A percentile compares a stretch with the other conserved stretches of the same genome.
Conservation (phyloP, 495 filamentous ascomycete genomes). For the Aspergillus asperescens region DNA sequence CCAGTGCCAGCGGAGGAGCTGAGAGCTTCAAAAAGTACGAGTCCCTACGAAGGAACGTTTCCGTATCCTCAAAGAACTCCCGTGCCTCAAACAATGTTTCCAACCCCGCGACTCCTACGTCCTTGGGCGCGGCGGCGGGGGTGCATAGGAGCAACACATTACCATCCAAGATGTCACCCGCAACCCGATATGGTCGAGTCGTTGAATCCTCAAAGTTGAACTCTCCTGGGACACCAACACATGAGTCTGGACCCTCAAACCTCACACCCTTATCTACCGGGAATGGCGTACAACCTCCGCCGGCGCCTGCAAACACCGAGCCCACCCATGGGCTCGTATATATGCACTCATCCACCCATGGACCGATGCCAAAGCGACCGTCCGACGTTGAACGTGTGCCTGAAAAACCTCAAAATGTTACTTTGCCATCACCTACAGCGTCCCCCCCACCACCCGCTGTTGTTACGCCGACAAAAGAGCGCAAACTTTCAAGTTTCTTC, state of each 20-base stretch:
- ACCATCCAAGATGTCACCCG: conserved; percentile 87
- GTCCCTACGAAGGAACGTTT: conserved; percentile 77
- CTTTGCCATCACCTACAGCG: conserved; percentile 28
- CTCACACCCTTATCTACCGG: conserved; percentile 31
- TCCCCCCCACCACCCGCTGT: conserved; percentile 39
- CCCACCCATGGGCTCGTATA: conserved; percentile 20
- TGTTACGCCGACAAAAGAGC: conserved; percentile 63
- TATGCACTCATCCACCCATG: conserved; percentile 36
- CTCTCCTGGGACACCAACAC: conserved; percentile 28
- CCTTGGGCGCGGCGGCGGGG: conserved; percentile 51
- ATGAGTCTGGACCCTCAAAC: conserved; percentile 33
- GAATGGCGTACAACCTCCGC: conserved; percentile 17
- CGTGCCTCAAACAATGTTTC: conserved; percentile 62
- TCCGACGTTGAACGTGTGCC: conserved; percentile 18
- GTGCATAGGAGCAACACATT: conserved; percentile 90
- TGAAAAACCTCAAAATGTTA: conserved; percentile 39
- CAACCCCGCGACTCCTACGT: conserved; percentile 66
- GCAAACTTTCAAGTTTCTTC: conserved; percentile 64
- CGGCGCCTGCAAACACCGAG: neutral
- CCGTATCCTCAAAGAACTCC: conserved; percentile 65
- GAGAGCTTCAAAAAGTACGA: conserved; percentile 74
- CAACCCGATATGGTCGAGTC: conserved; percentile 50
- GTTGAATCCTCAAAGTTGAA: conserved; percentile 28
- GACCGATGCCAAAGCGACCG: conserved; percentile 20
- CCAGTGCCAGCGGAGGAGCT: conserved; percentile 78